phyloP scores from a whole-genome alignment of 208 protist genomes.

The Trypanosoma lewisi region DNA sequence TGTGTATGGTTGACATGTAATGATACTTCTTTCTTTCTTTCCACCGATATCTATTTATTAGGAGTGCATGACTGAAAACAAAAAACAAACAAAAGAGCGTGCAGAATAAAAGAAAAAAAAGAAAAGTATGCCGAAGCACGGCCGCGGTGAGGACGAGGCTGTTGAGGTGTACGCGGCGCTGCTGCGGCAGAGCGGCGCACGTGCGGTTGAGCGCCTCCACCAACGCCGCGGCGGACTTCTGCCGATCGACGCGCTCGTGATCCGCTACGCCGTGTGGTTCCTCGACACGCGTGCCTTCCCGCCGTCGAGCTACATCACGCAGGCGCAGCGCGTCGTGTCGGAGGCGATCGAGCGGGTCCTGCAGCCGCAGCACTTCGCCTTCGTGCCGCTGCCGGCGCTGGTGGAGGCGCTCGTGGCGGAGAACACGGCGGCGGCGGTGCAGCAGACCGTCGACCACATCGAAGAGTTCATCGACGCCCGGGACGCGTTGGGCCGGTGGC shows the following conservation, averaged over 20 bases:
- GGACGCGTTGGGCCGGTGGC: conserved; percentile 34
- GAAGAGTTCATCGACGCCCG: conserved; percentile 77
- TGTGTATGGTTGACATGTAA: too few species aligned
- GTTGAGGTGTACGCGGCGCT: conserved; percentile 65
- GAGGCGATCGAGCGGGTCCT: conserved; percentile 61
- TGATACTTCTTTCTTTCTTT: too few species aligned
- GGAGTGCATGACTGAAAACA: too few species aligned
- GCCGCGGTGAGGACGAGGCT: conserved; percentile 54
- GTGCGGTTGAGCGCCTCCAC: conserved; percentile 69
- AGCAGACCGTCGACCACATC: conserved; percentile 56
- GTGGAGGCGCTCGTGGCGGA: conserved; percentile 75
- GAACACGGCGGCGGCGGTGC: conserved; percentile 66
- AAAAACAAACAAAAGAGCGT: conserved; percentile 4
- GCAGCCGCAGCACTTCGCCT: conserved; percentile 44
- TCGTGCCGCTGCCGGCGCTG: conserved; percentile 46
- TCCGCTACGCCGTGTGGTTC: conserved; percentile 77
- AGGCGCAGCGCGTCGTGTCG: conserved; percentile 70
- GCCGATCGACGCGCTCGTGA: conserved; percentile 75
- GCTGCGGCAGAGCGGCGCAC: conserved; percentile 66
- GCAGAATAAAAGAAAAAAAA: conserved; percentile 11
- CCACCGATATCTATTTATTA: too few species aligned
- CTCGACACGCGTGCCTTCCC: conserved; percentile 43
- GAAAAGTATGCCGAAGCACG: conserved; percentile 33
- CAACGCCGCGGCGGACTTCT: conserved; percentile 37
- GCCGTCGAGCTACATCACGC: conserved; percentile 52